These are phyloP conservation scores for Helotiales sp. DNA, from an alignment of 2,329 filamentous ascomycete genomes.

Conservation along the genomic window DNA sequence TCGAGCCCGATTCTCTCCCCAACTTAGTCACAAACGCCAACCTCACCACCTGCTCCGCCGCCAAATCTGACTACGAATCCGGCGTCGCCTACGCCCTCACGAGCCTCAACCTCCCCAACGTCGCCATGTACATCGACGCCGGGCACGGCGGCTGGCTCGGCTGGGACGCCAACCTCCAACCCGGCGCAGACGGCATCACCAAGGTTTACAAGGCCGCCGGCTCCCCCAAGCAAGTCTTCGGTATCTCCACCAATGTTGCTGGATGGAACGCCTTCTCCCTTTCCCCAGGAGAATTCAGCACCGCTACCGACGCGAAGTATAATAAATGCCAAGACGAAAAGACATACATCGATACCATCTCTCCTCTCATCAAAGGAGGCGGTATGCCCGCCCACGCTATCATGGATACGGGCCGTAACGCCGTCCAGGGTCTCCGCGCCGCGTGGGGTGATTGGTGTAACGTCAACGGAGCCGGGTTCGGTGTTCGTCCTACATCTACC, in stretches of 20 bases:
- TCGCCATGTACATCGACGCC: constrained; percentile 58
- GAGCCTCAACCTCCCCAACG: constrained; percentile 54
- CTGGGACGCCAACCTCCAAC: constrained; percentile 54
- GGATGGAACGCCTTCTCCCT: constrained; percentile 50
- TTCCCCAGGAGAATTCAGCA: constrained; percentile 32
- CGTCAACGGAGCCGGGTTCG: constrained; percentile 35
- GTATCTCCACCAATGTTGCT: constrained; percentile 58
- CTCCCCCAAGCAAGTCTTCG: constrained; percentile 50
- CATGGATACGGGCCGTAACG: constrained; percentile 52
- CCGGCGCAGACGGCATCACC: constrained; percentile 48
- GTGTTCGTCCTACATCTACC: constrained; percentile 32
- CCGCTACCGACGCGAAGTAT: constrained; percentile 47
- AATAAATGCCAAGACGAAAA: constrained; percentile 45
- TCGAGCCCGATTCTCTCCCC: constrained; percentile 57
- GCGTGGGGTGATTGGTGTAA: constrained; percentile 50
- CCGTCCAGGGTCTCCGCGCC: constrained; percentile 42
- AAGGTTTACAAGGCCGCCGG: constrained; percentile 51
- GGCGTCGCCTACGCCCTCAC: constrained; percentile 52
- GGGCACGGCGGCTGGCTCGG: constrained; percentile 61
- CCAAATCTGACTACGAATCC: constrained; percentile 49
- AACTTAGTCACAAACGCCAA: constrained; percentile 58
- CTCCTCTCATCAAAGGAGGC: constrained; percentile 32
- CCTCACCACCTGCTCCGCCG: constrained; percentile 49
- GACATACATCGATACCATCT: constrained; percentile 43
- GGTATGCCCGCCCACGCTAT: constrained; percentile 44